These are phyloP conservation scores for Fraxinus pennsylvanica DNA, from an alignment of 257 asterid genomes.

Conservation along the genomic window DNA sequence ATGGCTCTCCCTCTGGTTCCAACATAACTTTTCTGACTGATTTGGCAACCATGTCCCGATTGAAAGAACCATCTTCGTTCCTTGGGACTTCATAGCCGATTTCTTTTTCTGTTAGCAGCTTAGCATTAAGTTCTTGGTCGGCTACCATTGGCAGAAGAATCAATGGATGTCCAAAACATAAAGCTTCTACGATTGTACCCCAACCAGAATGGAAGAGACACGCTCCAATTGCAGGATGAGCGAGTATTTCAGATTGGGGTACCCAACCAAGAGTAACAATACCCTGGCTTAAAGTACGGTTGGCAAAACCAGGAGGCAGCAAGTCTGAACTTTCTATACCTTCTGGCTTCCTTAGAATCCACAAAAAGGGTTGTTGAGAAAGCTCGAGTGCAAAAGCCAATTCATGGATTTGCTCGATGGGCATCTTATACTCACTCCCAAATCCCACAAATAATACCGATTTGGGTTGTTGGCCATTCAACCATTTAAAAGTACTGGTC, in stretches of 20 bases:
- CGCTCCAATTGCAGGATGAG: conserved; percentile 47
- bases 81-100: conserved; percentile 48
- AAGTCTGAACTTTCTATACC: conserved; percentile 20
- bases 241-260: conserved; percentile 47
- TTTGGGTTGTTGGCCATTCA: conserved; percentile 38
- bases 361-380: conserved; percentile 42
- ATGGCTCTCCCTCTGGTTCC: conserved; percentile 30
- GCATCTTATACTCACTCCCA: conserved; percentile 57
- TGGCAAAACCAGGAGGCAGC: conserved; percentile 40
- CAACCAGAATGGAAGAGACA: conserved; percentile 55
- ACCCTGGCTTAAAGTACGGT: conserved; percentile 36
- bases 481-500: conserved; percentile 31
- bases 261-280: conserved; percentile 42
- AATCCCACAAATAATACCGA: conserved; percentile 49
- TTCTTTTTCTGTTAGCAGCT: conserved; percentile 42
- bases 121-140: conserved; percentile 53
- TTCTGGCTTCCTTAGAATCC: conserved; percentile 46
- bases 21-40: conserved; percentile 39
- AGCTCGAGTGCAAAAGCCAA: conserved; percentile 45
- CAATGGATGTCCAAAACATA: conserved; percentile 43
- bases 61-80: conserved; percentile 47
- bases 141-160: conserved; percentile 46
- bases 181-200: conserved; percentile 48
- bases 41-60: conserved; percentile 33
- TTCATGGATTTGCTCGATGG: conserved; percentile 44